Conservation (phyloP, 306 rosid genomes). For the Biancaea sappan region DNA sequence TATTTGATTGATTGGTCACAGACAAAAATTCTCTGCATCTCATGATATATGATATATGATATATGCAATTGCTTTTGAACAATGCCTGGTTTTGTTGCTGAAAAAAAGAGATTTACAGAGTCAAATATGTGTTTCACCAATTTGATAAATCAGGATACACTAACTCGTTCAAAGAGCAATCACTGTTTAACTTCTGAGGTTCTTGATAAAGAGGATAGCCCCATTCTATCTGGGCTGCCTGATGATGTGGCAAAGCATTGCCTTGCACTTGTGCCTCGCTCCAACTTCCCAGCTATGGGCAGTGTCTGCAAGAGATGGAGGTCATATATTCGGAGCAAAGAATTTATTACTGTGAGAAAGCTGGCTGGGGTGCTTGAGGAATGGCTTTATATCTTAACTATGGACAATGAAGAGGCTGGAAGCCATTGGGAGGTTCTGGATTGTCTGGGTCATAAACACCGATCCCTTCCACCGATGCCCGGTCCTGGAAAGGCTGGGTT, state of each 20-base stretch:
- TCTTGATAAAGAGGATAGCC: constrained; percentile 44
- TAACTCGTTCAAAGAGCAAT: constrained; percentile 46
- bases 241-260: constrained; percentile 91
- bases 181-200: constrained; percentile 39
- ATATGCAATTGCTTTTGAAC: constrained; percentile 35
- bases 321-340: constrained; percentile 76
- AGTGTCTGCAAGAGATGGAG: constrained; percentile 91
- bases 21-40: constrained; percentile 37
- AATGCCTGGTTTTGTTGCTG: constrained; percentile 71
- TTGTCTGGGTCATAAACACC: constrained; percentile 59
- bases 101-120: constrained; percentile 56
- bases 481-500: constrained; percentile 69
- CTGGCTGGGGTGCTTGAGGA: constrained; percentile 84
- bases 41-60: constrained; percentile 32
- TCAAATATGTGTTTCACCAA: constrained; percentile 64
- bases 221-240: constrained; percentile 78
- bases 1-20: constrained; percentile 39
- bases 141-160: constrained; percentile 44
- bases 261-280: constrained; percentile 90
- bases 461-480: constrained; percentile 78
- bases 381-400: constrained; percentile 84
- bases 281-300: constrained; percentile 66
- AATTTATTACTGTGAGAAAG: constrained; percentile 66
- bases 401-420: constrained; percentile 59
- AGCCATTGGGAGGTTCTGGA: constrained; percentile 95